Percentiles rank a stretch among this genome's conserved stretches.
Conservation (phyloP, 495 filamentous ascomycete species). For the Daldinia concentrica region DNA sequence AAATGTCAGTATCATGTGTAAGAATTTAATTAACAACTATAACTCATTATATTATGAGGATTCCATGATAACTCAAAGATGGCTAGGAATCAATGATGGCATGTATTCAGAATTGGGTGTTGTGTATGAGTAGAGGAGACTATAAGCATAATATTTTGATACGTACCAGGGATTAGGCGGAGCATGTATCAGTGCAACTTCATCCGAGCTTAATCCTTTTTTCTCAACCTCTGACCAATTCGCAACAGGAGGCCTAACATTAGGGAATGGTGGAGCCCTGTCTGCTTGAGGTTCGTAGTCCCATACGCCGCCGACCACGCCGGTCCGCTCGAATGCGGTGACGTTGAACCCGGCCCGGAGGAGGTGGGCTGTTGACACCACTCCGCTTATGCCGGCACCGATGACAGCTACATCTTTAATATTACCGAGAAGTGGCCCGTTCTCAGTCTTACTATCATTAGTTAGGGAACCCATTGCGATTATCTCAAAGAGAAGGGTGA, state of each 20-base stretch:
- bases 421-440: conserved; percentile 11
- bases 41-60: neutral
- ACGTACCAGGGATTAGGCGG: conserved; percentile 54
- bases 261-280: conserved; percentile 66
- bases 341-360: conserved; percentile 66
- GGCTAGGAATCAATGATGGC: neutral
- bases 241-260: conserved; percentile 51
- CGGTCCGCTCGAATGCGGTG: conserved; percentile 70
- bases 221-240: conserved; percentile 47
- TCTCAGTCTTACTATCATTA: conserved; percentile 1
- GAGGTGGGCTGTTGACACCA: conserved; percentile 70
- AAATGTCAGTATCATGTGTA: conserved; percentile 35
- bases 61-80: neutral
- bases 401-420: conserved; percentile 69
- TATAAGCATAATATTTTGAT: neutral
- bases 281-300: conserved; percentile 69
- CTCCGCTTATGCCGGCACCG: conserved; percentile 75
- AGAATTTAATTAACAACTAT: neutral
- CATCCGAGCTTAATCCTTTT: conserved; percentile 38
- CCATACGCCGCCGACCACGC: conserved; percentile 70
- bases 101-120: neutral
- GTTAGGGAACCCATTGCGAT: conserved; percentile 27
- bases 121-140: neutral
- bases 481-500: neutral
- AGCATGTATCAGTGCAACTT: conserved; percentile 36